Evolutionary conservation across 2,329 filamentous ascomycete genomes (phyloP).

Genomic region (Dothideomycetes sp.): DNA sequence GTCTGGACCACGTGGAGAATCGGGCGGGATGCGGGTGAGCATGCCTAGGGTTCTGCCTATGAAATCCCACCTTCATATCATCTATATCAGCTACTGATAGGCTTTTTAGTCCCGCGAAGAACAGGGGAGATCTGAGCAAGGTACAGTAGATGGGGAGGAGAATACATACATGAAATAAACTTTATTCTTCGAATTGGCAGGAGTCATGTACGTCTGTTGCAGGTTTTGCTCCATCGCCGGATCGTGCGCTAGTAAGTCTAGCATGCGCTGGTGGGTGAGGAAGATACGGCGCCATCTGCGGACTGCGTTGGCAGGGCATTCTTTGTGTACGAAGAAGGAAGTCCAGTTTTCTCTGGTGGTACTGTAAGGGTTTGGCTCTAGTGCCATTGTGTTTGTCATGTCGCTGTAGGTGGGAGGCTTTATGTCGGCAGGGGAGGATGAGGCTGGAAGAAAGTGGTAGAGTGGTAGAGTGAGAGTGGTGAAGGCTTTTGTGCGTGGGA

Average conservation of each 20-base stretch:
- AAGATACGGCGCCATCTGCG: slow-evolving; percentile 14
- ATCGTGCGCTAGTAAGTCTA: slow-evolving; percentile 20
- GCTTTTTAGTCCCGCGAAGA: no score
- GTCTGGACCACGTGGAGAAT: slow-evolving; percentile 1
- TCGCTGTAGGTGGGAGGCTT: no score
- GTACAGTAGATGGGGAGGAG: no score
- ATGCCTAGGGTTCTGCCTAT: slow-evolving; percentile 18
- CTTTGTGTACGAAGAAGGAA: slow-evolving; percentile 9
- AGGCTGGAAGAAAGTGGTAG: no score
- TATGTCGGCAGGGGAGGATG: no score
- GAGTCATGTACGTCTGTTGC: slow-evolving; percentile 24
- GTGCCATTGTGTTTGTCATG: slow-evolving; percentile 6
- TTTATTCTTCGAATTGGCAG: slow-evolving; percentile 23
- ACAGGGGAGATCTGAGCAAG: no score
- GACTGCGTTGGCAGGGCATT: slow-evolving; percentile 13
- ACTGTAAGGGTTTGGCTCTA: slow-evolving; percentile 13
- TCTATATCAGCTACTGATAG: no score
- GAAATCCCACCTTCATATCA: slow-evolving; percentile 27
- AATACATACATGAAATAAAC: slow-evolving; percentile 16
- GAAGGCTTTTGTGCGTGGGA: no score
- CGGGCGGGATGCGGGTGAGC: background rate
- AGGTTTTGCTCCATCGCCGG: slow-evolving; percentile 22
- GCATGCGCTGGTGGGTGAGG: slow-evolving; percentile 12
- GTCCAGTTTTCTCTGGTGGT: slow-evolving; percentile 20
- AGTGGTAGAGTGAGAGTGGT: no score